phyloP scores from a whole-genome alignment of 2,329 filamentous ascomycete species.

The Corniculantispora saksenae region DNA sequence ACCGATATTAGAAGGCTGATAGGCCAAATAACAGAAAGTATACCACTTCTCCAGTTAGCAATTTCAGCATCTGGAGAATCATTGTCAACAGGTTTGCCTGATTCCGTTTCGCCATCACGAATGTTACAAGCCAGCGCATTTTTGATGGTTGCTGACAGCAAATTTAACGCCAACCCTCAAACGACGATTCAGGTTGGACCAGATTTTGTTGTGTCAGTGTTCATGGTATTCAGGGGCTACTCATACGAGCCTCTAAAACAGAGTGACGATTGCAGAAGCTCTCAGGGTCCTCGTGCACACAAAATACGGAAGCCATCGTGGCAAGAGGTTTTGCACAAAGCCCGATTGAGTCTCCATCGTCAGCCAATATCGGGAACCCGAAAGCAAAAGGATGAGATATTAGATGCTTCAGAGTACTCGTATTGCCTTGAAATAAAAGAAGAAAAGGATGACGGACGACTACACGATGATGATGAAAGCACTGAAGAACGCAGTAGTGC shows the following conservation, averaged over 20 bases:
- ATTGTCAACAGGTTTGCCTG: conserved; percentile 75
- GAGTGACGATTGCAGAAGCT: neutral
- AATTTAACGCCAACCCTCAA: conserved; percentile 68
- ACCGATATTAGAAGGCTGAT: conserved; percentile 75
- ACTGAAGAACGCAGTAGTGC: conserved; percentile 46
- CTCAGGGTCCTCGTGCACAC: neutral
- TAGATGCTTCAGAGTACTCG: conserved; percentile 51
- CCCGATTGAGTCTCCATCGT: conserved; percentile 76
- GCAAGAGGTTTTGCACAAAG: conserved; percentile 97
- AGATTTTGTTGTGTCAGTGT: conserved; percentile 81
- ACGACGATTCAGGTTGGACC: conserved; percentile 80
- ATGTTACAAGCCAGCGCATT: conserved; percentile 91
- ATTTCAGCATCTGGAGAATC: conserved; percentile 92
- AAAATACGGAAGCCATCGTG: conserved; percentile 70
- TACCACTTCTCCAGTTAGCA: conserved; percentile 88
- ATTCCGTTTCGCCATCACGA: conserved; percentile 85
- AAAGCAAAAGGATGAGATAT: neutral
- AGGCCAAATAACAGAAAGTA: conserved; percentile 80
- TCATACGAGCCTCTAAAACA: conserved; percentile 36
- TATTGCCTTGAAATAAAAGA: conserved; percentile 84
- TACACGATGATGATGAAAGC: conserved; percentile 45
- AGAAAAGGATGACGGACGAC: conserved; percentile 65
- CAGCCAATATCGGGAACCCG: conserved; percentile 47
- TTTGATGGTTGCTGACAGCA: conserved; percentile 80
- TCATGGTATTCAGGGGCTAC: conserved; percentile 92